Base-by-base conservation (phyloP, 2,329 filamentous ascomycete species). In the Monosporascus sp. region DNA sequence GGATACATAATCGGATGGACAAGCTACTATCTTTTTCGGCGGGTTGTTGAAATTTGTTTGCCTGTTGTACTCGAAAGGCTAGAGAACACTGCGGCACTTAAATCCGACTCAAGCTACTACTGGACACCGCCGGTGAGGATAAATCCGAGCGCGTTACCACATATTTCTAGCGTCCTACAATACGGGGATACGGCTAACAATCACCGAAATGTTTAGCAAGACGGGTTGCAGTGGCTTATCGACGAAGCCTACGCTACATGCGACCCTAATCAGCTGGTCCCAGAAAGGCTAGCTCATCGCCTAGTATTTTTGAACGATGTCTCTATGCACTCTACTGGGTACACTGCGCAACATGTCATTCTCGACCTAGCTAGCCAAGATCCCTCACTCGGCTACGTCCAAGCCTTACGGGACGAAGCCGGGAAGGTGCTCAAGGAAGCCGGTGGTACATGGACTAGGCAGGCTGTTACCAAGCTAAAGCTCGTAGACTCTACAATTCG, bases 211-310 rank as follows among this genome's bases (percentile, higher is more conserved):
- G 38, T 27, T 20, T 17, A 52, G 52, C 27, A 48, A 40, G 53
- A 52, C 19, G 31, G 55, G 1, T 27, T 57, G 2, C 55, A 57
- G 27, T 57, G 55, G 52, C 50, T 57, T 11, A 54, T 57, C 8
- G 55, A 57, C 2, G 55, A 57, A 36, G 54, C 41, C 17, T 52
- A 51, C n/a, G 40, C 55, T 8, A 50, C 11, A 1, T 20, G 22
- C 0, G 49, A 57, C 37, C 48, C 52, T 1, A 17, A 9, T 3
- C 52, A 57, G 27, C 48, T 57, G 4, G n/a, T 48, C 1, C 52
- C 55, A 27, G n/a, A 47, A 14, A 7, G 43, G 9, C 27, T 57
- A 1, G 7, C 5, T n/a, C 46, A 57, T 20, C 52, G 55, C 2
- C 31, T 57, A 3, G 24, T 55, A 1, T 40, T 51, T 19, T 43